Conservation (phyloP, 164 flowering plant genomes). For the Piper betle region DNA sequence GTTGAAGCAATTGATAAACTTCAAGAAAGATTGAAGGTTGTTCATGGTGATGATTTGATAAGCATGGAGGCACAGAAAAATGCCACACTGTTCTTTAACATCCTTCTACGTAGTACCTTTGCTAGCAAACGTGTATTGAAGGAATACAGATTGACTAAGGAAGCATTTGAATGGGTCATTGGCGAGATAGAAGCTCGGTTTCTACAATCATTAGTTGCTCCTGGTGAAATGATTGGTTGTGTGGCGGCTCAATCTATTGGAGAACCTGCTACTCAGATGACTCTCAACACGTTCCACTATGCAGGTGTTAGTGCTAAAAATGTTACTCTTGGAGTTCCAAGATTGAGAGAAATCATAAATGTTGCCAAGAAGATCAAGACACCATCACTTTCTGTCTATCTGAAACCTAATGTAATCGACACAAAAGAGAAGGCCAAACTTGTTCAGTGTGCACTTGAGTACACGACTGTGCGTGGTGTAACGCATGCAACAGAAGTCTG, state of each 20-base stretch:
- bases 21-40: constrained; percentile 91
- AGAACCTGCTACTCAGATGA: too few species aligned
- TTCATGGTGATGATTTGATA: constrained; percentile 82
- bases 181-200: constrained; percentile 92
- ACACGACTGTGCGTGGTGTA: constrained; percentile 89
- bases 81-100: too few species aligned
- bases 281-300: too few species aligned
- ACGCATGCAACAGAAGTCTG: constrained; percentile 98
- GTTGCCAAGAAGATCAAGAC: constrained; percentile 99
- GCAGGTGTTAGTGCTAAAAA: too few species aligned
- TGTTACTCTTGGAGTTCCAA: constrained; percentile 96
- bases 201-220: constrained; percentile 87
- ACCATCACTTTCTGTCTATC: constrained; percentile 86
- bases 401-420: constrained; percentile 65
- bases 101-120: too few species aligned
- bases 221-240: constrained; percentile 99
- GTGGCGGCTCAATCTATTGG: too few species aligned
- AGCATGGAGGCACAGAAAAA: constrained; percentile 99
- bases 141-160: too few species aligned
- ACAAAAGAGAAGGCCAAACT: constrained; percentile 89
- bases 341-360: constrained; percentile 93
- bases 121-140: too few species aligned
- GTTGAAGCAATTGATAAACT: constrained; percentile 95
- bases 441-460: constrained; percentile 94
- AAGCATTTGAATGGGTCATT: too few species aligned